phyloP scores from a whole-genome alignment of 2,329 filamentous ascomycete genomes.

The Onygenales sp. region DNA sequence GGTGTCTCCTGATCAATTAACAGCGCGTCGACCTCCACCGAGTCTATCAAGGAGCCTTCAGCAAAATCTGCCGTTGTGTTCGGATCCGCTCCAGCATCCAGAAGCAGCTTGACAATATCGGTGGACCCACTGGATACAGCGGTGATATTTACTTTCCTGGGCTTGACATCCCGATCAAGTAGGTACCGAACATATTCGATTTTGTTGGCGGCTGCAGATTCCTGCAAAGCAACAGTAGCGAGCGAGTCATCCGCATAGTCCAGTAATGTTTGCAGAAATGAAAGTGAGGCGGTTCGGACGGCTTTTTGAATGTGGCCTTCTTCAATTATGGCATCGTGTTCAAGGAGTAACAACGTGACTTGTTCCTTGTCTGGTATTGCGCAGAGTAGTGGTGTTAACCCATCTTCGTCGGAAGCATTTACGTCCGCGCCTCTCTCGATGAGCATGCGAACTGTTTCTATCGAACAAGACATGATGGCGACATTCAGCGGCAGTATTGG shows the following conservation, averaged over 20 bases:
- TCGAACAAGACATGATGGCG: background rate
- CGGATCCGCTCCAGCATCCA: background rate
- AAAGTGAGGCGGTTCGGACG: background rate
- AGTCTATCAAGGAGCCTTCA: background rate
- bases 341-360: background rate
- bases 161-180: background rate
- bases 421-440: background rate
- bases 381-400: background rate
- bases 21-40: background rate
- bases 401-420: background rate
- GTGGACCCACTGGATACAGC: background rate
- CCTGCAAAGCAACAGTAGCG: background rate
- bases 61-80: background rate
- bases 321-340: background rate
- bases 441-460: background rate
- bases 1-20: background rate
- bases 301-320: background rate
- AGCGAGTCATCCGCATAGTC: background rate
- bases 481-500: background rate
- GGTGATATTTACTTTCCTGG: background rate
- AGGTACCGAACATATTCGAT: background rate
- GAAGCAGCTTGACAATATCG: background rate
- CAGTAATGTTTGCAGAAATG: background rate
- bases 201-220: background rate
- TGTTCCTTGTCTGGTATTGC: background rate